Evolutionary conservation across 768 basidiomycete species (phyloP), one percentile per base, ranked within the genome.

Genomic region (Mycena galopus): DNA sequence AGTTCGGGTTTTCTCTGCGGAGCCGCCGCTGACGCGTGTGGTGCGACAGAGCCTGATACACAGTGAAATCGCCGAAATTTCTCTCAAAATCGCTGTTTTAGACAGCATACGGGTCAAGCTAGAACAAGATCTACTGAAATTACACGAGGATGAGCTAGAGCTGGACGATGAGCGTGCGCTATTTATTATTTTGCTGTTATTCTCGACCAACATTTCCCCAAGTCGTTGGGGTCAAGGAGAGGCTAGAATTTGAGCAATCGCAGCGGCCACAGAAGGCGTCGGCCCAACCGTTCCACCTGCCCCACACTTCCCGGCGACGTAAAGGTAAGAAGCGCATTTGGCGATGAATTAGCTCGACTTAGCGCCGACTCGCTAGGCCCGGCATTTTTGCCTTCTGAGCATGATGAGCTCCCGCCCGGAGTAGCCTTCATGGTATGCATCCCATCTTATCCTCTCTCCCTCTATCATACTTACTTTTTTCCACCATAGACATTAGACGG

Each of bases 81-180:
- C 94, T 29, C 87, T 89, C 74, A 98, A 98, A 86, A 98, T 99
- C 59, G 90, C 92, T 61, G 90, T 92, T 6, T 83, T 99, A 39
- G 95, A 97, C 76, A 87, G 83, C 19, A 94, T 98, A 67, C 87
- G 96, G 65, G 86, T 89, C 11, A 93, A 92, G 74, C 85, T 99
- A 29, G 94, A 96, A 78, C 87, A 91, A 51, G 93, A 95, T 78
- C 85, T 99, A 9, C 83, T 99, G 35, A 94, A 90, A 79, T 80
- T 98, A 56, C 94, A 97, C 68, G 97, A 99, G 79, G 97, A 99
- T 76, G 97, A 98, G 73, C 85, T 99, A 27, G 97, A 98, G 78
- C 84, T 99, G n/a, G 96, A 98, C 77, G 97, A 98, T 71, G 97
- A 99, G 83, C 82, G 96, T 97, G 77, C 77, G 95, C 87, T 14